Evolutionary conservation across 1,284 basidiomycete genomes (phyloP), one percentile per base, ranked within the genome.

Genomic region (Trametes pubescens): DNA sequence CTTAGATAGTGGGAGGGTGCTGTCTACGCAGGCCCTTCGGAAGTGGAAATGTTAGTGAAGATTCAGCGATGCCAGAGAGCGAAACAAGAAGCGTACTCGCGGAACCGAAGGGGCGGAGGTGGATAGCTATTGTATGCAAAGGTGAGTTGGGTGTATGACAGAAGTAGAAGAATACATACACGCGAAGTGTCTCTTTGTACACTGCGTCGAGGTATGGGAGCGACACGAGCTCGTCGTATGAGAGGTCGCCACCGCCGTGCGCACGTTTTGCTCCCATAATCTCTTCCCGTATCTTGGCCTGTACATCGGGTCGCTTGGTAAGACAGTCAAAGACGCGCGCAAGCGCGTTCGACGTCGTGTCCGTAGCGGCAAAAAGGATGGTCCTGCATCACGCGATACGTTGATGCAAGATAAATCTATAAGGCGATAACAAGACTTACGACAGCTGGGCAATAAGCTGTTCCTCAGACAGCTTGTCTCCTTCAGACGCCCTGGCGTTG

Each of bases 131-230:
- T 16, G 14, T 14, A n/a, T 16, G 10, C 14, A 13, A 16, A 38
- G 10, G 37, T 38, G 4, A 43, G 22, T 22, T 32, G 29, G 16
- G 46, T 8, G 26, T 32, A 22, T 21, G 4, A 7, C 2, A 9
- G 51, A 52, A 2, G 35, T 38, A 38, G 14, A 11, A 14, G 8
- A 18, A 22, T 9, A 49, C 56, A 18, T 21, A 57, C 56, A 57
- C 22, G 24, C 56, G 32, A 11, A 62, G 46, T 0, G 61, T 57
- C 46, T 62, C 61, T 26, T 34, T 38, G 24, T 29, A 75, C 2
- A 84, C 82, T 2, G 80, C 80, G 58, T 89, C 85, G 24, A 89
- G 77, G 67, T 84, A 86, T 0, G 79, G 76, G 0, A 87, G 73
- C 2, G 49, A 7, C 37, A 65, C 43, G 2, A 65, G 21, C 11